Evolutionary conservation across 176 grass and related monocot species (phyloP), one percentile per base, ranked within the genome.

Genomic region (Puccinellia tenuiflora): DNA sequence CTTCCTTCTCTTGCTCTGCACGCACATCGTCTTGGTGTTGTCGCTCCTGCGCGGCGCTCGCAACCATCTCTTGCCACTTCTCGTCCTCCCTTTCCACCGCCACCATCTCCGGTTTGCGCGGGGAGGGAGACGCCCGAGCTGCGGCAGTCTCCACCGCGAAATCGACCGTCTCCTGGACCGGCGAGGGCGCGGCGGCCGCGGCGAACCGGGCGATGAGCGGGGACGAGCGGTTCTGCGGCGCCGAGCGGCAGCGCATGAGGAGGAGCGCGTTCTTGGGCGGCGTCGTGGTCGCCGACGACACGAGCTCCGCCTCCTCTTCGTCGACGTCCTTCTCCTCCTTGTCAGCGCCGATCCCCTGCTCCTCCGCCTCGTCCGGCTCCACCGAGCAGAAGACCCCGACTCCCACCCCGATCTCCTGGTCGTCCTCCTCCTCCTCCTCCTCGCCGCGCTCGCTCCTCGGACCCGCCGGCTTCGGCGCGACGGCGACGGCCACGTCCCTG

Each of bases 211-310:
- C 73, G 0, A 85, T 91, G 38, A 94, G 92, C 34, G 90, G 70
- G 10, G 85, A 88, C 47, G 82, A 73, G 35, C 90, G 87, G 85
- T 99, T 92, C 79, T 99, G 96, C 68, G 96, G 96, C 30, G 96
- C 93, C 1, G 96, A 99, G 6, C 96, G 93, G 87, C 96, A 93
- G 18, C 96, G 88, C 96, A 99, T 99, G 10, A 99, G 85, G n/a
- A 99, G 76, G 37, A 99, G 96, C 20, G 96, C 96, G 82, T 99
- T 95, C 75, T 93, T 99, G 3, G 93, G 96, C 25, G 96, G 96
- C 26, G 89, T 88, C 11, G 93, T 75, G 51, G 91, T 91, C 2
- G 77, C 83, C 10, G 93, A 90, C 21, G 92, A 89, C 52, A 84
- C 85, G 1, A 88, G 85, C 78, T 82, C 84, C 57, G 87, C 72